These are phyloP conservation scores for Phialemoniopsis sp. DNA, from an alignment of 2,329 filamentous ascomycete species.

Conservation along the genomic window DNA sequence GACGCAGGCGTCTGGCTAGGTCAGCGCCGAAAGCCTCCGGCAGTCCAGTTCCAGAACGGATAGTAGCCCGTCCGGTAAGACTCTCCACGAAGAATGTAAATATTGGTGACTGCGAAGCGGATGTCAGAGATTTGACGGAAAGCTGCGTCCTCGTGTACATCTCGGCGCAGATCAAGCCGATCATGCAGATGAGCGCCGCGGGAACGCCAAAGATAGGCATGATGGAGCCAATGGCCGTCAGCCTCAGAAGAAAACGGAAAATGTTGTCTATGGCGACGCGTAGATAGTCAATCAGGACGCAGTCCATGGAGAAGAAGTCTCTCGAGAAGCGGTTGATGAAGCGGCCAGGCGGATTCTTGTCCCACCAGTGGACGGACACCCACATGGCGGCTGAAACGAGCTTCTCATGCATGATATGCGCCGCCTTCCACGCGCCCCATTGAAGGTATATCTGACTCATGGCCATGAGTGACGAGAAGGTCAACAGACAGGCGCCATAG, in stretches of 20 bases:
- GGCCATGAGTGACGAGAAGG: slow-evolving; percentile 36
- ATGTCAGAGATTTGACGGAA: slow-evolving; percentile 38
- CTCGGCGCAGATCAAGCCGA: slow-evolving; percentile 41
- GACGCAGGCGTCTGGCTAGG: slow-evolving; percentile 44
- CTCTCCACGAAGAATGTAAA: slow-evolving; percentile 1
- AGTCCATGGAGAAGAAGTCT: slow-evolving; percentile 54
- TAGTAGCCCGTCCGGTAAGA: slow-evolving; percentile 1
- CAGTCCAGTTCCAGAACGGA: slow-evolving; percentile 20
- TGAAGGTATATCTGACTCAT: too few relatives aligned
- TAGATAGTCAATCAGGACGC: slow-evolving; percentile 38
- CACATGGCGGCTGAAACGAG: slow-evolving; percentile 48
- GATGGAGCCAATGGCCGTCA: slow-evolving; percentile 33
- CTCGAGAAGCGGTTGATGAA: slow-evolving; percentile 23
- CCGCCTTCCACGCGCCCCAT: slow-evolving; percentile 54
- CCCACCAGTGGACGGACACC: slow-evolving; percentile 54
- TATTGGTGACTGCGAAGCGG: slow-evolving; percentile 32
- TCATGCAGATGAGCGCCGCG: slow-evolving; percentile 36
- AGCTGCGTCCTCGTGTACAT: slow-evolving; percentile 47
- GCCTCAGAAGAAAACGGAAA: slow-evolving; percentile 23
- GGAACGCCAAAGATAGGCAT: slow-evolving; percentile 48
- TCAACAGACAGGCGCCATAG: slow-evolving; percentile 40
- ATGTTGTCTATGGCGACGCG: slow-evolving; percentile 35
- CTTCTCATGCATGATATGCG: slow-evolving; percentile 44
- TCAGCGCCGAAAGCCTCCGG: slow-evolving; percentile 39
- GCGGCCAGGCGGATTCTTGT: slow-evolving; percentile 29